A percentile compares a stretch with the other conserved stretches of the same genome.
These are phyloP conservation scores for Hymenoscyphus infarciens DNA, from an alignment of 2,329 filamentous ascomycete genomes.

Conservation along the genomic window DNA sequence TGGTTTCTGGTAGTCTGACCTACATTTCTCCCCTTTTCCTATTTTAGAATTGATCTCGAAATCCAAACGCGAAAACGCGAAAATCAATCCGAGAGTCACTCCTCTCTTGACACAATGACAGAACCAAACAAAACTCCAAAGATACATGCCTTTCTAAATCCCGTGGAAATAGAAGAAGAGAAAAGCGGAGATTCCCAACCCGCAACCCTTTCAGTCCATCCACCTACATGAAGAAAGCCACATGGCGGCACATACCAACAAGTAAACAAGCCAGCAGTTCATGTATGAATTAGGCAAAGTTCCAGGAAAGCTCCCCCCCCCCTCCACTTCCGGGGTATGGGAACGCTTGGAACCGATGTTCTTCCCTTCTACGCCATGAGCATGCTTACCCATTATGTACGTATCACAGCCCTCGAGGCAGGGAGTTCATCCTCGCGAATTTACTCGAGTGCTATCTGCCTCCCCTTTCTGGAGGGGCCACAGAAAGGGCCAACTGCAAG, in stretches of 20 bases:
- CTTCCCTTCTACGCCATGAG: neutral
- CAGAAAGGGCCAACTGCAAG: no score
- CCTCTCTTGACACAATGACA: no score
- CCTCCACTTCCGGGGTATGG: no score
- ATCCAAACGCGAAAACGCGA: no score
- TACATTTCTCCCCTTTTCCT: no score
- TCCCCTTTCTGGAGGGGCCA: neutral
- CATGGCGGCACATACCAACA: conserved; percentile 9
- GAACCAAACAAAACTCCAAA: no score
- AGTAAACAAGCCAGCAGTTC: conserved; percentile 11
- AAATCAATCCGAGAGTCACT: no score
- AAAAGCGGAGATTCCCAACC: conserved; percentile 13
- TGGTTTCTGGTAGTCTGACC: neutral
- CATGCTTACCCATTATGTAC: conserved; percentile 9
- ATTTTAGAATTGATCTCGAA: no score
- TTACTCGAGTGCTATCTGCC: neutral
- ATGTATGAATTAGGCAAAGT: conserved; percentile 14
- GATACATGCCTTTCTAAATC: no score
- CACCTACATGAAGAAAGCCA: conserved; percentile 7
- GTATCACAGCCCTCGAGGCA: conserved; percentile 5
- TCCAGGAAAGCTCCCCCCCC: neutral
- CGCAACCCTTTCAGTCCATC: conserved; percentile 5
- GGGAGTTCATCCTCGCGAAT: neutral
- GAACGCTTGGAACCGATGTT: conserved; percentile 14
- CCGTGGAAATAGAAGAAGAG: neutral